Base-by-base conservation (phyloP, 345 rosid species). In the Eucalyptus regnans region DNA sequence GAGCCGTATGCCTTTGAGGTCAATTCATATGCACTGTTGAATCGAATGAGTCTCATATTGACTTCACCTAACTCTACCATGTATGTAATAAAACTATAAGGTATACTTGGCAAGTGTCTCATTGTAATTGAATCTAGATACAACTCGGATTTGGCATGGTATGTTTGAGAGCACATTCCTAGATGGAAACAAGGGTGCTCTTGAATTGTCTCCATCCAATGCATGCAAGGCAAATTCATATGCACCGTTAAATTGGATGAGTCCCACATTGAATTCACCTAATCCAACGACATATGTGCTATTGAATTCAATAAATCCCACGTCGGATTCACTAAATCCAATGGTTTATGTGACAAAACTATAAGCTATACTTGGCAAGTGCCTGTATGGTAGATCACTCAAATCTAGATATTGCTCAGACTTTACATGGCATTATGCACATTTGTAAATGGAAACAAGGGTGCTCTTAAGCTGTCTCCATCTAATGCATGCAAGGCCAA, bases 241-340 rank as follows among this genome's bases (percentile, higher is more conserved):
- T 27, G 68, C 68, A 27, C 4, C 1, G 4, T 60, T 23, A 13
- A 60, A 60, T 60, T 8, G 31, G 15, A 60, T 27, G n/a, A 60
- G 68, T 29, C 68, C 14, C 16, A 12, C 16, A 29, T 27, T 60
- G 16, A 29, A 27, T 29, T 60, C 68, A 27, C 33, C 31, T 60
- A 29, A 60, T 60, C 68, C 58, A 52, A 52, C 0, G 25, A 10
- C 25, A 0, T 4, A 66, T 31, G 79, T 11, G 2, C 1, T 6
- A 0, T 51, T 7, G 3, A 16, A 17, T 18, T 7, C 1, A 9
- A 51, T 51, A 62, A 62, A 12, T 29, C 27, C 62, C 27, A 23
- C 3, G 1, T 56, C 1, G 3, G 0, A 56, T 23, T 56, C 62
- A 56, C 29, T 25, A 22, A 56, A 56, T 56, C 62, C 29, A 56